phyloP scores from a whole-genome alignment of 176 grass and related monocot species.

The Cocos nucifera region DNA sequence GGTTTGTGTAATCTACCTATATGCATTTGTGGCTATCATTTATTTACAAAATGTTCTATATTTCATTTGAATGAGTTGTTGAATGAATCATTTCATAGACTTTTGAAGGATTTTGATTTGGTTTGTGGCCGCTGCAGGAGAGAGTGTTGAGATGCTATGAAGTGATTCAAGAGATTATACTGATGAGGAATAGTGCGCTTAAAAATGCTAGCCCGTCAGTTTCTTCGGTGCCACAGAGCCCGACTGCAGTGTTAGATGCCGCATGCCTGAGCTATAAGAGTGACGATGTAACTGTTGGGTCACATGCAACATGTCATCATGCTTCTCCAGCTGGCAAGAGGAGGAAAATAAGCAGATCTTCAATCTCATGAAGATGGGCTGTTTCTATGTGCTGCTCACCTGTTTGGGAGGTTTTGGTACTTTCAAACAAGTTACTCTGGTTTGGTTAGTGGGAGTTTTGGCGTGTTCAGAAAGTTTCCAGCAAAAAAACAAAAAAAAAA shows the following conservation, averaged over 20 bases:
- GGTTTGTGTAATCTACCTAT: slow-evolving; percentile 15
- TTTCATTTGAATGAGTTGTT: too few species aligned
- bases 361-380: not conserved
- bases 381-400: too few species aligned
- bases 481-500: slow-evolving; percentile 19
- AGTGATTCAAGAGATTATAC: slow-evolving; percentile 34
- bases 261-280: slow-evolving; percentile 78
- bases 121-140: slow-evolving; percentile 32
- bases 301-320: slow-evolving; percentile 33
- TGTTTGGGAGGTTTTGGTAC: not conserved
- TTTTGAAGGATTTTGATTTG: slow-evolving; percentile 8
- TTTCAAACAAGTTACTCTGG: slow-evolving; percentile 19
- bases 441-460: slow-evolving; percentile 31
- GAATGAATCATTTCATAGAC: not conserved
- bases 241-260: slow-evolving; percentile 65
- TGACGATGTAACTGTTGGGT: slow-evolving; percentile 28
- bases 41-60: too few species aligned
- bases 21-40: too few species aligned
- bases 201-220: slow-evolving; percentile 23
- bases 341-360: slow-evolving; percentile 54
- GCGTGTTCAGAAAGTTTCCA: not conserved
- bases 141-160: slow-evolving; percentile 47
- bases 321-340: slow-evolving; percentile 52
- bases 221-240: slow-evolving; percentile 46
- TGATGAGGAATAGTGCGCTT: slow-evolving; percentile 29